These are phyloP conservation scores for Hirsutella rhossiliensis DNA, from an alignment of 2,329 filamentous ascomycete genomes.

Conservation along the genomic window DNA sequence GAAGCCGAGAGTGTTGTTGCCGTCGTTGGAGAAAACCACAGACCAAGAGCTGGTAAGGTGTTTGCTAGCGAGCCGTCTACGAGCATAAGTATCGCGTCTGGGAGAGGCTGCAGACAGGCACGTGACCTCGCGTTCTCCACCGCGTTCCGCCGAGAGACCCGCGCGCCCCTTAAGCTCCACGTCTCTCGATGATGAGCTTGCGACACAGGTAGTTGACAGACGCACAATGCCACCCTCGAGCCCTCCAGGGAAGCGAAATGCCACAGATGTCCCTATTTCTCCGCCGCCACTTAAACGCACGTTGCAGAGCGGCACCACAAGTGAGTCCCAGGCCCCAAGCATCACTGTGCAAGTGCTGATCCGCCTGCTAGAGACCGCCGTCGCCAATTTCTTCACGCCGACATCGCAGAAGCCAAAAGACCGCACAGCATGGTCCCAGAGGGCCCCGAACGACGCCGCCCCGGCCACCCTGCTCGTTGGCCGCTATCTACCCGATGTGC, in stretches of 20 bases:
- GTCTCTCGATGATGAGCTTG: not conserved
- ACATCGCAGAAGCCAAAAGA: conserved; percentile 74
- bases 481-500: conserved; percentile 44
- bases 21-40: no score
- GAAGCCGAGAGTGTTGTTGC: no score
- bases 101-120: conserved; percentile 3
- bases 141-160: conserved; percentile 1
- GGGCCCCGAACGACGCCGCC: conserved; percentile 37
- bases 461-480: conserved; percentile 59
- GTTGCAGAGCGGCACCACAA: conserved; percentile 37
- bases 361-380: conserved; percentile 43
- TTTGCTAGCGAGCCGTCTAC: not conserved
- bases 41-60: no score
- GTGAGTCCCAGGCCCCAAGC: conserved; percentile 15
- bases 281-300: conserved; percentile 42
- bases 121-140: conserved; percentile 19
- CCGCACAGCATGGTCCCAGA: conserved; percentile 58
- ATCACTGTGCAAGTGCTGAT: conserved; percentile 5
- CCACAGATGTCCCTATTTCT: conserved; percentile 31
- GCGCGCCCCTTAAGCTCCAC: no score
- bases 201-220: not conserved
- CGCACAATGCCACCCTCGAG: conserved; percentile 13
- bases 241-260: conserved; percentile 20
- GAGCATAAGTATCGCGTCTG: no score
- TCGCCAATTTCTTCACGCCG: conserved; percentile 82